phyloP scores from a whole-genome alignment of 352 stramenopile species.

The Pythium oligandrum region DNA sequence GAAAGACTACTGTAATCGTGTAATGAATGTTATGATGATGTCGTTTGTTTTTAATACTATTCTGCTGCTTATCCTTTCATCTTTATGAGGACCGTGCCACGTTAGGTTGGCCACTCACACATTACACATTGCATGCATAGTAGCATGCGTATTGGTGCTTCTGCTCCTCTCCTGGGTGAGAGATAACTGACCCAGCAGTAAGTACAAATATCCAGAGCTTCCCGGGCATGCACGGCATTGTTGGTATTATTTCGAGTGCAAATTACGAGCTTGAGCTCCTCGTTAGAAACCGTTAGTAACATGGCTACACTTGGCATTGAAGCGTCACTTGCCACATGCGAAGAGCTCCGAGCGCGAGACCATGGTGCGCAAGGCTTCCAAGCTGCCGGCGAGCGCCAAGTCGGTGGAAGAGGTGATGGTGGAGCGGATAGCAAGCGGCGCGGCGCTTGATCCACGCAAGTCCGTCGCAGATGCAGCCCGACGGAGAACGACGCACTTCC shows the following conservation, averaged over 20 bases:
- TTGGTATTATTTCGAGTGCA: background rate
- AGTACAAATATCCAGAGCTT: slow-evolving; percentile 5
- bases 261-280: no score
- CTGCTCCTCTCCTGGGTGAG: background rate
- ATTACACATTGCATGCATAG: no score
- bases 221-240: slow-evolving; percentile 4
- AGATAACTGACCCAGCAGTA: background rate
- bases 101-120: no score
- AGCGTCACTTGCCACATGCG: no score
- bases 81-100: no score
- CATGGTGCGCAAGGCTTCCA: slow-evolving; percentile 62
- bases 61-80: no score
- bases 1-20: slow-evolving; percentile 2
- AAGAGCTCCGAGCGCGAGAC: background rate
- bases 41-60: no score
- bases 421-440: slow-evolving; percentile 29
- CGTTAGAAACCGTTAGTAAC: no score
- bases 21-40: background rate
- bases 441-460: background rate
- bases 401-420: slow-evolving; percentile 73
- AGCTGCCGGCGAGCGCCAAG: slow-evolving; percentile 42
- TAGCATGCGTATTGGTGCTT: no score
- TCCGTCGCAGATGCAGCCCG: background rate
- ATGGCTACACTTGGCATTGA: no score
- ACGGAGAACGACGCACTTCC: background rate